Conservation (phyloP, 2,329 filamentous ascomycete species). For the Celoporthe dispersa region DNA sequence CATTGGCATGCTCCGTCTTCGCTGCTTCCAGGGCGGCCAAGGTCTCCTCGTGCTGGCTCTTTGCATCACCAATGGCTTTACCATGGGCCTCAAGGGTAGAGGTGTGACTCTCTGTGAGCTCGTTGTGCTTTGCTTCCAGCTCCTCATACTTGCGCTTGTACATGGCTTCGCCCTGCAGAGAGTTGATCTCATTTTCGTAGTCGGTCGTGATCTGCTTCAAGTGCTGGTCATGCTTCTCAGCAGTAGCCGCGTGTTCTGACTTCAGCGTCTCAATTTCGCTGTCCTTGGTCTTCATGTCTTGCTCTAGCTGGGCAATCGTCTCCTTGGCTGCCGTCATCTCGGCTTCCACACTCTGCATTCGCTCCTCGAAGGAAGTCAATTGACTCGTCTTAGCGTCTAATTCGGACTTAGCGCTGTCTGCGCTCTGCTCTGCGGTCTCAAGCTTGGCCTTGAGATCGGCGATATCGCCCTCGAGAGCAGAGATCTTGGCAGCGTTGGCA, state of each 20-base stretch:
- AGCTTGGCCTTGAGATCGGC: conserved; percentile 54
- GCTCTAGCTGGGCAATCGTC: conserved; percentile 52
- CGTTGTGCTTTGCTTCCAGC: conserved; percentile 60
- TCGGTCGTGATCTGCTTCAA: conserved; percentile 63
- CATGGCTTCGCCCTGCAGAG: conserved; percentile 64
- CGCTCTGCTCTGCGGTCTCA: conserved; percentile 52
- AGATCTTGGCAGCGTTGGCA: conserved; percentile 50
- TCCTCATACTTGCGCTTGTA: conserved; percentile 68
- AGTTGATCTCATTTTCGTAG: conserved; percentile 68
- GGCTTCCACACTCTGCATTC: conserved; percentile 48
- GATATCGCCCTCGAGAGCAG: conserved; percentile 57
- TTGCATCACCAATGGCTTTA: conserved; percentile 48
- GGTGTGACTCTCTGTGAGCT: conserved; percentile 43
- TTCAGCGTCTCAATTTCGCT: conserved; percentile 56
- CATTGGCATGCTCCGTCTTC: conserved; percentile 49
- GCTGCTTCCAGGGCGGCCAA: conserved; percentile 50
- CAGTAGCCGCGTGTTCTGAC: conserved; percentile 47
- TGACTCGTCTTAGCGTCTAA: conserved; percentile 49
- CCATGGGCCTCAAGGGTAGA: conserved; percentile 45
- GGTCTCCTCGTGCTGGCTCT: conserved; percentile 50
- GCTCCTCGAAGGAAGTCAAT: conserved; percentile 45
- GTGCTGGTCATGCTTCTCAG: conserved; percentile 59
- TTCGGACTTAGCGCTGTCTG: conserved; percentile 47
- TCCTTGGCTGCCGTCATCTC: conserved; percentile 53
- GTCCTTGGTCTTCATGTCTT: conserved; percentile 53